Base-by-base conservation (phyloP, 441 rosid species). In the Biscutella laevigata region DNA sequence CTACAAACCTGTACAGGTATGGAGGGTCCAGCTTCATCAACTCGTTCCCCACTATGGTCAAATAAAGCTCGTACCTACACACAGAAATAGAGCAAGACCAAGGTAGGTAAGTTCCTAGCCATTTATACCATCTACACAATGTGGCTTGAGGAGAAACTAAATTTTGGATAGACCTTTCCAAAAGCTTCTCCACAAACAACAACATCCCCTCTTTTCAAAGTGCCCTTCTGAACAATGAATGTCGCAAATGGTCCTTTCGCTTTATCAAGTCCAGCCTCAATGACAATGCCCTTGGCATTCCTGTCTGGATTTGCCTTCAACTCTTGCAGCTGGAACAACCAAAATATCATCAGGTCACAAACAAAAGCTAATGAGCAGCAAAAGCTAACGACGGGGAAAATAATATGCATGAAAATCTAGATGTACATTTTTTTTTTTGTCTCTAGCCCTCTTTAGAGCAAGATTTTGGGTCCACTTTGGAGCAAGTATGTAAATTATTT, bases 251-350 rank as follows among this genome's bases (percentile, higher is more conserved):
- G 82, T 58, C 98, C 98, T 78, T 86, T 88, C 32, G 96, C 78
- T 77, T 92, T 92, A 62, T 92, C 71, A 62, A 92, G 89, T 66
- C 95, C 85, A 51, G 96, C 96, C 71, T 92, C 98, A 47, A 92
- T 86, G 32, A 88, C 95, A 21, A 86, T 82, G n/a, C 98, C 98
- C 77, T 82, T 92, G 5, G 98, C 98, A 64, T 80, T 80, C 73
- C 98, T 81, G 48, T 84, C 75, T 40, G 96, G 98, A 79, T 88
- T 92, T 53, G 98, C 98, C 79, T 86, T 84, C 75, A 92, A 73
- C 59, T 92, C 98, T 86, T 88, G 95, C 64, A 92, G 73, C 98
- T 92, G 81, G 64, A 75, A 70, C 44, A 53, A 61, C 59, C 43
- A 40, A 41, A 11, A 51, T 24, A 67, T 52, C 25, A 70, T 71